Conservation (phyloP, 2,329 filamentous ascomycete species). For the Dryadomyces quercivorus region DNA sequence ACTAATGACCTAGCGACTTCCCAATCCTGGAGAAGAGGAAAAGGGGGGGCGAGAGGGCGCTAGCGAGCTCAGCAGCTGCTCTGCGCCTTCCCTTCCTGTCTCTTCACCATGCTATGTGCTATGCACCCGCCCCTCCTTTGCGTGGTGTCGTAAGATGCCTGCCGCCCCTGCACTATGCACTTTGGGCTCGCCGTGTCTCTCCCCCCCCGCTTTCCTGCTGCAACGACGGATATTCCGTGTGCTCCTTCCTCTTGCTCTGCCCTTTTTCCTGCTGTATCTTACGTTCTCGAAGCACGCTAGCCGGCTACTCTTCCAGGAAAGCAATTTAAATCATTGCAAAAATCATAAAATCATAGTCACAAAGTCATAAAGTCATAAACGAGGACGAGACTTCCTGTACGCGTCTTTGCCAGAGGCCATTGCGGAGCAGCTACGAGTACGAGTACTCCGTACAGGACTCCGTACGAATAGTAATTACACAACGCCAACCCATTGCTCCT, state of each 20-base stretch:
- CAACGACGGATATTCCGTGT: background rate
- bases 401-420: background rate
- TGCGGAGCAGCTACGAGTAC: background rate
- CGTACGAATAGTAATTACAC: background rate
- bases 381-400: background rate
- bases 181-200: background rate
- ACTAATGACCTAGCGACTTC: background rate
- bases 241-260: background rate
- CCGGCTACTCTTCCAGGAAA: too few species aligned
- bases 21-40: constrained; percentile 2
- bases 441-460: background rate
- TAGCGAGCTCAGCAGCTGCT: background rate
- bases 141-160: background rate
- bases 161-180: background rate
- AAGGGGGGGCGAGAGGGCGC: background rate
- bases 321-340: too few species aligned
- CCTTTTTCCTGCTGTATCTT: background rate
- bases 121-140: background rate
- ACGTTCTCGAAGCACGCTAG: background rate
- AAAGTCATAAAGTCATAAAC: background rate
- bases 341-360: too few species aligned
- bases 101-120: background rate
- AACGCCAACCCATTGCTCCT: background rate
- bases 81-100: background rate
- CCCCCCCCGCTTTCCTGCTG: constrained; percentile 6